Conservation (phyloP, 441 rosid genomes). For the Erodium texanum region DNA sequence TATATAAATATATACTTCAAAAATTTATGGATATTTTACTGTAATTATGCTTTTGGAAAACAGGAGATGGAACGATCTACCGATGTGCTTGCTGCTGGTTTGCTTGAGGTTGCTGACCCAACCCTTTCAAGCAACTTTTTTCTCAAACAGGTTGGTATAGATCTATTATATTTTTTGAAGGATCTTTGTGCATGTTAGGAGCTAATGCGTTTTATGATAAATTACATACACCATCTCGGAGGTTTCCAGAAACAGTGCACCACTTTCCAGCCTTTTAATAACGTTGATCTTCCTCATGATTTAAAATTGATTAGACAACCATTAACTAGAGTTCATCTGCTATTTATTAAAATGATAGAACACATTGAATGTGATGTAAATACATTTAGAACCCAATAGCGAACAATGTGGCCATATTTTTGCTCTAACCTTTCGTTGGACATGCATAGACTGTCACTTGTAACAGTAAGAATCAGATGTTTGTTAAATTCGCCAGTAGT, state of each 20-base stretch:
- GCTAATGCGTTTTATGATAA: not conserved
- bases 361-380: not conserved
- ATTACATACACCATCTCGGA: not conserved
- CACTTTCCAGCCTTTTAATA: not conserved
- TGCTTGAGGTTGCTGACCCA: conserved; percentile 92
- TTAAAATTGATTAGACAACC: not conserved
- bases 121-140: conserved; percentile 80
- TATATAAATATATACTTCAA: not conserved
- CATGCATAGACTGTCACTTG: not conserved
- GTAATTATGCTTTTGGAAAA: conserved; percentile 7
- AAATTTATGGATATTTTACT: not conserved
- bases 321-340: not conserved
- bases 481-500: not conserved
- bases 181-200: conserved; percentile 5
- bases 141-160: conserved; percentile 69
- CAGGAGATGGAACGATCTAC: conserved; percentile 98
- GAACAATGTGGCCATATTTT: not conserved
- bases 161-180: not conserved
- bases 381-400: not conserved
- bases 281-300: not conserved
- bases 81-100: conserved; percentile 96
- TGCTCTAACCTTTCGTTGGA: not conserved
- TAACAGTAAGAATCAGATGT: not conserved
- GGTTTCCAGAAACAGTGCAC: not conserved
- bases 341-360: not conserved